Conservation (phyloP, 139 green algal genomes). For the Asterochloris sp. region DNA sequence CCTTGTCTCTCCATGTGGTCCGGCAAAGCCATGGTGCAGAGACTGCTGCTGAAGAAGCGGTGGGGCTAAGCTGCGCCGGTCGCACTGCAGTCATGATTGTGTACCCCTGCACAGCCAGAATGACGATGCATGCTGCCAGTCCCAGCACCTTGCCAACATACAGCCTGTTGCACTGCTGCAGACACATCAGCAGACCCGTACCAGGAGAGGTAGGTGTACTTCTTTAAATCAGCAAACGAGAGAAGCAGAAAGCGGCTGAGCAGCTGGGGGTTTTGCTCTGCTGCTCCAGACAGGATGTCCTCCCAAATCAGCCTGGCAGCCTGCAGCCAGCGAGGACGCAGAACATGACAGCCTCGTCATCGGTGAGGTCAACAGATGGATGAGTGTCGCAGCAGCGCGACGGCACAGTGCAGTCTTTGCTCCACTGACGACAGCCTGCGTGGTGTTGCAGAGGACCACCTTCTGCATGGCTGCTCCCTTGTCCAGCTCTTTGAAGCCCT, state of each 20-base stretch:
- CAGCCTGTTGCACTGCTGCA: not conserved
- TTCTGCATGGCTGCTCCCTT: constrained; percentile 22
- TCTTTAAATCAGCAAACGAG: constrained; percentile 88
- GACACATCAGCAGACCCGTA: not conserved
- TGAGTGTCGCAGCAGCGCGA: not conserved
- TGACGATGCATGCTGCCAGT: not conserved
- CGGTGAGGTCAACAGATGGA: not conserved
- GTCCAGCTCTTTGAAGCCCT: constrained; percentile 60
- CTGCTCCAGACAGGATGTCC: constrained; percentile 55
- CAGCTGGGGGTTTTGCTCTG: constrained; percentile 28
- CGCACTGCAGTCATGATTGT: not conserved
- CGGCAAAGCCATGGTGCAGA: not conserved
- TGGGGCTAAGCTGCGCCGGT: not conserved
- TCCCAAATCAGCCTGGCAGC: constrained; percentile 58
- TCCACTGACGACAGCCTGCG: not conserved
- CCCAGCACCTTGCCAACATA: too few relatives aligned
- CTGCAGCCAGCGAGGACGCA: not conserved
- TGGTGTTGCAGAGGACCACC: not conserved
- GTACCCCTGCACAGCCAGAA: not conserved
- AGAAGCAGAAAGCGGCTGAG: constrained; percentile 66
- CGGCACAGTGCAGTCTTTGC: not conserved
- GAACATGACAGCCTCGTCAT: not conserved
- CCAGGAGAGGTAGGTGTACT: constrained; percentile 77
- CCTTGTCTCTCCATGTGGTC: not conserved
- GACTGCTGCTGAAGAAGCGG: not conserved